Conservation (phyloP, 2,329 filamentous ascomycete genomes). For the Claviceps spartinae region DNA sequence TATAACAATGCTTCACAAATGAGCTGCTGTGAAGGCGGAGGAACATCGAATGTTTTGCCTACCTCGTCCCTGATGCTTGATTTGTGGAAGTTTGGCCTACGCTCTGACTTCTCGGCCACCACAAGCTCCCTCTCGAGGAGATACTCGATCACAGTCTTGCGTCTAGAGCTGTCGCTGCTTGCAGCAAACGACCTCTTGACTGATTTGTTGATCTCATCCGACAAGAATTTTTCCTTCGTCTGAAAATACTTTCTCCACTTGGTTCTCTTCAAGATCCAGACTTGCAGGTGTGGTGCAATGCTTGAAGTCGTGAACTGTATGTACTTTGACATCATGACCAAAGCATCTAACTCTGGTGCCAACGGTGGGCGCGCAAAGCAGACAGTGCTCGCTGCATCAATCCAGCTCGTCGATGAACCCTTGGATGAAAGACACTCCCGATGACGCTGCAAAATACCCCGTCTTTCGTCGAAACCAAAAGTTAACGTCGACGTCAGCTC, state of each 20-base stretch:
- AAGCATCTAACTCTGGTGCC: neutral
- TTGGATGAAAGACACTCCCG: neutral
- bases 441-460: neutral
- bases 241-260: constrained; percentile 1
- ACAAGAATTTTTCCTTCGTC: constrained; percentile 6
- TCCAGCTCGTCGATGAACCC: neutral
- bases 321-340: neutral
- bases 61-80: constrained; percentile 20
- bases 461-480: neutral
- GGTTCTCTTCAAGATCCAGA: constrained; percentile 12
- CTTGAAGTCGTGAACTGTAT: neutral
- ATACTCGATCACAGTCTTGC: neutral
- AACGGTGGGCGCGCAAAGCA: neutral
- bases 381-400: neutral
- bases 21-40: neutral
- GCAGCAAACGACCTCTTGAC: neutral
- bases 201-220: constrained; percentile 1
- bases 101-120: constrained; percentile 16
- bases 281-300: constrained; percentile 11
- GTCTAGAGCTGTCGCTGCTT: neutral
- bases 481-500: constrained; percentile 15
- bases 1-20: neutral
- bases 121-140: neutral
- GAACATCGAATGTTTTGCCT: neutral
- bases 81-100: constrained; percentile 17